phyloP scores from a whole-genome alignment of 352 stramenopile genomes.

The Globisporangium iwayamae region DNA sequence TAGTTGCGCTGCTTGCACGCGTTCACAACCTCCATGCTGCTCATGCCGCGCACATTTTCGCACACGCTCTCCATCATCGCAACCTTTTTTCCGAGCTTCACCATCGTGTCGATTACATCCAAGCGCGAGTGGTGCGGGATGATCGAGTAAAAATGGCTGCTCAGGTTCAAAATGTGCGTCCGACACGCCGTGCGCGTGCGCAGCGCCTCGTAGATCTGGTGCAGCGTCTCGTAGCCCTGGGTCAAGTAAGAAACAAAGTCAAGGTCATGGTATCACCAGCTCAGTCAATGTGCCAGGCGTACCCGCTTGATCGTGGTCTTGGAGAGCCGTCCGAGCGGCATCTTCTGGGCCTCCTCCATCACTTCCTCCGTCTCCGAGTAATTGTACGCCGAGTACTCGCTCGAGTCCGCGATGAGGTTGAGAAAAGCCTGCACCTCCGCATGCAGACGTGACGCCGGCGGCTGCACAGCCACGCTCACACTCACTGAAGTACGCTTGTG shows the following conservation, averaged over 20 bases:
- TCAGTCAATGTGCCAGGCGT: conserved; percentile 11
- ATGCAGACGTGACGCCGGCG: conserved; percentile 40
- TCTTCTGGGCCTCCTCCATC: conserved; percentile 39
- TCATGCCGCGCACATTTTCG: conserved; percentile 38
- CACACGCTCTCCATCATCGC: conserved; percentile 52
- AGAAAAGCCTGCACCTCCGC: conserved; percentile 44
- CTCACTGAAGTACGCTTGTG: neutral
- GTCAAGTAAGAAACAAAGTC: conserved; percentile 6
- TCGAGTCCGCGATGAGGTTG: conserved; percentile 24
- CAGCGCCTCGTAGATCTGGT: conserved; percentile 59
- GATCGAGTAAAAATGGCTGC: conserved; percentile 65
- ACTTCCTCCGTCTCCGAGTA: conserved; percentile 38
- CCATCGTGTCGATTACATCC: conserved; percentile 61
- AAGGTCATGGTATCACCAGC: neutral
- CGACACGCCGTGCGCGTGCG: conserved; percentile 33
- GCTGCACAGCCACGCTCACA: conserved; percentile 1
- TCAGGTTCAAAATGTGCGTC: conserved; percentile 39
- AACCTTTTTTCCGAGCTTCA: conserved; percentile 60
- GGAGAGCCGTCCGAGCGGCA: conserved; percentile 47
- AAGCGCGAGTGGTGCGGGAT: conserved; percentile 54
- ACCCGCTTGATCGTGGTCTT: conserved; percentile 61
- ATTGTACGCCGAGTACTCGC: conserved; percentile 28
- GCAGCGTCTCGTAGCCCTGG: conserved; percentile 59
- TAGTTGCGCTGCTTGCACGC: conserved; percentile 49
- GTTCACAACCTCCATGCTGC: conserved; percentile 29